phyloP scores from a whole-genome alignment of 495 filamentous ascomycete genomes.

The Thermochaetoides thermophila region DNA sequence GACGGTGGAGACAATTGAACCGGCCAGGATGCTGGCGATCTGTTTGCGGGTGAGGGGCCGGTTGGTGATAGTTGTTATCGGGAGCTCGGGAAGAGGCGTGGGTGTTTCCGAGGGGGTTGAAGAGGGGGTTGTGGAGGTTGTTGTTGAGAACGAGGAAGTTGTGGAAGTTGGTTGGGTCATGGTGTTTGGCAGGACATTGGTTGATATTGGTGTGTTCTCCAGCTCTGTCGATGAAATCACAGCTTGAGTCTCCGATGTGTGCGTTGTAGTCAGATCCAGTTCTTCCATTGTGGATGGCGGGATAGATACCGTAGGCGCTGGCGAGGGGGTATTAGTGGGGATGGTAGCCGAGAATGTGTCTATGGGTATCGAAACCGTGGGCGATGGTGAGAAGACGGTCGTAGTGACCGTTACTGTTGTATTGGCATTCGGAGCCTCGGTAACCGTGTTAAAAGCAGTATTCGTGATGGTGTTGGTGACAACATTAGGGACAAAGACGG shows the following conservation, averaged over 20 bases:
- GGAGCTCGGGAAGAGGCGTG: background rate
- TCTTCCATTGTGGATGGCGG: background rate
- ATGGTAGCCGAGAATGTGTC: background rate
- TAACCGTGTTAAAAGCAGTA: slow-evolving; percentile 12
- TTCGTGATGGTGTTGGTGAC: slow-evolving; percentile 9
- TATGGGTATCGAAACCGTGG: background rate
- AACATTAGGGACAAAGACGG: background rate
- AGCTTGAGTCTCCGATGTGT: no score
- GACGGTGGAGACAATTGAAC: slow-evolving; percentile 10
- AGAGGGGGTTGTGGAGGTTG: background rate
- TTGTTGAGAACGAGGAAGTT: slow-evolving; percentile 1
- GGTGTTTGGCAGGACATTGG: background rate
- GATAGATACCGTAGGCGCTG: background rate
- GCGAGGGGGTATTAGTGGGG: background rate
- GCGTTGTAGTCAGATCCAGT: no score
- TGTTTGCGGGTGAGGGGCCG: slow-evolving; percentile 7
- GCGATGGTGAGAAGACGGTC: slow-evolving; percentile 7
- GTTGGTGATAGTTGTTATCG: background rate
- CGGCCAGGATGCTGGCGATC: slow-evolving; percentile 12
- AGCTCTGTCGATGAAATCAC: no score
- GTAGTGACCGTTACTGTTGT: slow-evolving; percentile 13
- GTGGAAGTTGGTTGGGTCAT: background rate
- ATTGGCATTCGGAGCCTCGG: slow-evolving; percentile 11
- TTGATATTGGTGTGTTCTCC: background rate
- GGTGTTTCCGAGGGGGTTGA: background rate